These are phyloP conservation scores for Echinosophora koreensis DNA, from an alignment of 306 rosid genomes.

Conservation along the genomic window DNA sequence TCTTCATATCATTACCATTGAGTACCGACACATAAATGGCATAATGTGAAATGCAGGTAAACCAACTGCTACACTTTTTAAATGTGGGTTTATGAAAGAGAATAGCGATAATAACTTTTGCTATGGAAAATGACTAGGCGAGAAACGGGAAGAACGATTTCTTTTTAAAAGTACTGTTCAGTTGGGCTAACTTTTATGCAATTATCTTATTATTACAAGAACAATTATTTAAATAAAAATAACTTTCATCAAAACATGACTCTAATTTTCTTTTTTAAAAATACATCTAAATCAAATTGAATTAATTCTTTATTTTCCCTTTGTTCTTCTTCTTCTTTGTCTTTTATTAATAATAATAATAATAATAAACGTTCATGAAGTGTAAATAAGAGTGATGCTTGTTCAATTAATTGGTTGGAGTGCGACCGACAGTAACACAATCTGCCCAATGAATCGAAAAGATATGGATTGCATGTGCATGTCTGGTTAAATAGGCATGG, in stretches of 20 bases:
- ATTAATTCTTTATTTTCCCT: neutral
- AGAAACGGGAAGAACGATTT: neutral
- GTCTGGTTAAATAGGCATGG: neutral
- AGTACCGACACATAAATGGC: conserved; percentile 47
- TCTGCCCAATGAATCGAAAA: neutral
- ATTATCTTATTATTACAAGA: neutral
- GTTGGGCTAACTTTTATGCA: neutral
- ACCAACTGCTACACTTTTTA: conserved; percentile 32
- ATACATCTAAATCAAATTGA: neutral
- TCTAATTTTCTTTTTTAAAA: too few species aligned
- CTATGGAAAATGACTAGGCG: conserved; percentile 28
- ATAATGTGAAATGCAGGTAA: conserved; percentile 37
- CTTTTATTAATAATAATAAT: too few species aligned
- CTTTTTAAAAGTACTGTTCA: neutral
- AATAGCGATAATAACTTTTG: conserved; percentile 5
- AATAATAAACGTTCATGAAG: too few species aligned
- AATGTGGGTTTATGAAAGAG: neutral
- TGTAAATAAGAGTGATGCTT: neutral
- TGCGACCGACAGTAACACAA: conserved; percentile 41
- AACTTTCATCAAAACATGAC: neutral
- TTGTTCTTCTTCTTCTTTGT: too few species aligned
- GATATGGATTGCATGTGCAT: neutral
- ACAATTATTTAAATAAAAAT: neutral
- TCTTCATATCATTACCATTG: neutral
- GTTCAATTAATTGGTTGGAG: neutral